Evolutionary conservation across 129 eudicot genomes (phyloP), one percentile per base, ranked within the genome.

Genomic region (Chrysanthemum makinoi): DNA sequence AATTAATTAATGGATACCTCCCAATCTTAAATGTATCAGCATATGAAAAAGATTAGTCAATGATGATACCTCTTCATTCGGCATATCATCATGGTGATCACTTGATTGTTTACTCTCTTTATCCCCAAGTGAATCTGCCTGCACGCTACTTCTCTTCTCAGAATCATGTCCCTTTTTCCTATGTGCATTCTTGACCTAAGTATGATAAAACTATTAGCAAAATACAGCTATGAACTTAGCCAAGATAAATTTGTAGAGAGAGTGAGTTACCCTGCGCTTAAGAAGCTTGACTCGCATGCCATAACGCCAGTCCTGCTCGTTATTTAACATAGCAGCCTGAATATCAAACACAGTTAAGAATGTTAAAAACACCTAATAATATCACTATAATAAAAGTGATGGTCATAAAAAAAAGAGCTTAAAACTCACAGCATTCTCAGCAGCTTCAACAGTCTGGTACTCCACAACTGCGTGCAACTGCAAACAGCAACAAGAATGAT

Each of bases 211-310:
- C 30, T 33, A 70, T 72, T 70, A 76, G 75, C 68, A 62, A 43
- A 66, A 3, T 14, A 65, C 10, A 39, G 10, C 46, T 39, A 6
- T 8, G 7, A 8, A 47, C 35, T 53, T 57, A 12, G 68, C 54
- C 51, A 77, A 46, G 57, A 70, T 49, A 47, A 26, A 33, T 48
- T 2, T 1, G 22, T 3, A 68, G 49, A 47, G 12, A 3, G 10
- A 20, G 14, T 39, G 16, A 10, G 30, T 65, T 89, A 90, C 97
- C 91, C 63, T 56, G 80, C 79, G 82, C 78, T 86, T 89, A 22
- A 94, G 87, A 81, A 94, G 97, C 81, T 94, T 91, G 72, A 94
- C 99, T 56, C 97, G 89, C 88, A 94, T 81, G 52, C 99, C 99
- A 77, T 75, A 73, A 75, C 99, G 86, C 97, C 99, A 94, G 75